A percentile compares a stretch with the other conserved stretches of the same genome.
Conservation (phyloP, 2,329 filamentous ascomycete species). For the Teratosphaeria nubilosa region DNA sequence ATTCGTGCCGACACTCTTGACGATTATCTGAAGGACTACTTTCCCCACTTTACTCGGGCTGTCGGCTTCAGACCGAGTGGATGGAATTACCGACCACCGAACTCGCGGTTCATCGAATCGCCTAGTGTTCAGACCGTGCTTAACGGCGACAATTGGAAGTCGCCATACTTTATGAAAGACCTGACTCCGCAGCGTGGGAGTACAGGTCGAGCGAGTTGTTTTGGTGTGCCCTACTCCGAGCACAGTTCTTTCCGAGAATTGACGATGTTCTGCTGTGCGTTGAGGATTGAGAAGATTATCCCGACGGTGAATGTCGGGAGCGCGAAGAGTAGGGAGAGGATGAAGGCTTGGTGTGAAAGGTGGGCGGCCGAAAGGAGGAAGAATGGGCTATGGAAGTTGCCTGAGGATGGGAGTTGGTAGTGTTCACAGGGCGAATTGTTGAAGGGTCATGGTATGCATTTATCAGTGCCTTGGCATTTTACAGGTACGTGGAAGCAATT, state of each 20-base stretch:
- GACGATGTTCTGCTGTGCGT: slow-evolving; percentile 80
- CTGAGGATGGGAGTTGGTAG: slow-evolving; percentile 23
- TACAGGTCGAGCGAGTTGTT: slow-evolving; percentile 72
- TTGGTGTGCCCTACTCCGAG: slow-evolving; percentile 91
- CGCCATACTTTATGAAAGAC: slow-evolving; percentile 59
- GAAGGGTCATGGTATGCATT: background rate
- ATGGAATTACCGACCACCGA: slow-evolving; percentile 79
- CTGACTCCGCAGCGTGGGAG: slow-evolving; percentile 75
- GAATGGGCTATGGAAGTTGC: slow-evolving; percentile 45
- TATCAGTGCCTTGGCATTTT: background rate
- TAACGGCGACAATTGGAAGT: slow-evolving; percentile 63
- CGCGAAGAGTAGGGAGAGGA: slow-evolving; percentile 52
- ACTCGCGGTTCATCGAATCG: slow-evolving; percentile 50
- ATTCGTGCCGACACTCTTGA: slow-evolving; percentile 83
- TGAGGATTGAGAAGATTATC: slow-evolving; percentile 80
- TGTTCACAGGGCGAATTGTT: background rate
- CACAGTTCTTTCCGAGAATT: slow-evolving; percentile 92
- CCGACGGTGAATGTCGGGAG: slow-evolving; percentile 84
- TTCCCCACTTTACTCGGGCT: slow-evolving; percentile 71
- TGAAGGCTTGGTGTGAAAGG: slow-evolving; percentile 56
- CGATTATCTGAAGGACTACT: slow-evolving; percentile 74
- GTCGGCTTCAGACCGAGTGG: slow-evolving; percentile 88
- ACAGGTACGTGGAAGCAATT: background rate
- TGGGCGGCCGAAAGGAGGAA: slow-evolving; percentile 55
- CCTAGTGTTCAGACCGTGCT: slow-evolving; percentile 56